Conservation (phyloP, 352 stramenopile species). For the Thalassiosira allenii region DNA sequence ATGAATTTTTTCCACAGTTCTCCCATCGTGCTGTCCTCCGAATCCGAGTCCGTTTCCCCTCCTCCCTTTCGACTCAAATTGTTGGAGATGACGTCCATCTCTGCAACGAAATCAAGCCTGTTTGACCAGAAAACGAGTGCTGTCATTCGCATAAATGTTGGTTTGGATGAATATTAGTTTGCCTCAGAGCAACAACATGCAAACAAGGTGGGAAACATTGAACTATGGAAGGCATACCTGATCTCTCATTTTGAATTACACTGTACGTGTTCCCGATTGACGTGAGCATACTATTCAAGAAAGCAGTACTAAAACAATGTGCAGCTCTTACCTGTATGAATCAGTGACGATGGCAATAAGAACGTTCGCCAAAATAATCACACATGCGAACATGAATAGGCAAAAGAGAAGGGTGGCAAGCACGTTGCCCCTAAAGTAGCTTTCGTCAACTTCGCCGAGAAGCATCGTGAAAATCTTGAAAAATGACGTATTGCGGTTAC, state of each 20-base stretch:
- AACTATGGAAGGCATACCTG: too few relatives aligned
- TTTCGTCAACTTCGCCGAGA: constrained; percentile 72
- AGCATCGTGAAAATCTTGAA: constrained; percentile 82
- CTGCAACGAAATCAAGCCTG: constrained; percentile 82
- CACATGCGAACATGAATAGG: constrained; percentile 80
- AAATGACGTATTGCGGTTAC: constrained; percentile 63
- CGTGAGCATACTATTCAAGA: too few relatives aligned
- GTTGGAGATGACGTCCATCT: constrained; percentile 82
- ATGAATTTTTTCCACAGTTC: constrained; percentile 76
- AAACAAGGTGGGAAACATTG: too few relatives aligned
- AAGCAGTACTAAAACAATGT: too few relatives aligned
- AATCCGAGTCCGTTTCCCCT: constrained; percentile 36
- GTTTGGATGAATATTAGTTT: too few relatives aligned
- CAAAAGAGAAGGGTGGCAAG: constrained; percentile 59
- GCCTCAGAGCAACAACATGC: too few relatives aligned
- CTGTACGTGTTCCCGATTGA: too few relatives aligned
- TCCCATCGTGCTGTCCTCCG: constrained; percentile 10
- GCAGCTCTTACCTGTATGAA: constrained; percentile 82
- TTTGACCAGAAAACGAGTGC: constrained; percentile 86
- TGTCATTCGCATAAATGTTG: too few relatives aligned
- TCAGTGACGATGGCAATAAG: constrained; percentile 86
- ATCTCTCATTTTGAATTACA: too few relatives aligned
- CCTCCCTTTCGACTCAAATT: constrained; percentile 38
- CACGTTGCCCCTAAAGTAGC: constrained; percentile 52
- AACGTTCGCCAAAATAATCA: constrained; percentile 84